These are phyloP conservation scores for Echeveria elegans DNA, from an alignment of 164 flowering plant genomes.

Conservation along the genomic window DNA sequence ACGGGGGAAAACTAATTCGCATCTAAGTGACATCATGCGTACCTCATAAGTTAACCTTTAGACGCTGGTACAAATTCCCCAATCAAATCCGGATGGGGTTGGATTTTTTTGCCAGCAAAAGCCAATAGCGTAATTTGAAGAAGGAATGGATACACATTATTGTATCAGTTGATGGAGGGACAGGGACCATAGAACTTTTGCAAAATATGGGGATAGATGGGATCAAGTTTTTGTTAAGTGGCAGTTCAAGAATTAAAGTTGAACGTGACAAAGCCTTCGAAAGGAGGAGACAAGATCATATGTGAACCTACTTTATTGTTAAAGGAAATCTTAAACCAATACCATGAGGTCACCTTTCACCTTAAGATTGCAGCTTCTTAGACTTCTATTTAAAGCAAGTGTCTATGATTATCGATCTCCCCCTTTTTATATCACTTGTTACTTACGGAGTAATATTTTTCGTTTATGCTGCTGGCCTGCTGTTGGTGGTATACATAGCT, in stretches of 20 bases:
- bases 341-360: neutral
- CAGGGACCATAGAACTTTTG: neutral
- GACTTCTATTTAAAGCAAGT: neutral
- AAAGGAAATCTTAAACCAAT: neutral
- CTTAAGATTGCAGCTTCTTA: neutral
- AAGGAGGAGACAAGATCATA: conserved; percentile 3
- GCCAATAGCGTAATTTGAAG: neutral
- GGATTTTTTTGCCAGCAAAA: neutral
- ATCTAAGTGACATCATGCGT: too few relatives aligned
- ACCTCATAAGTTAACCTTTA: too few relatives aligned
- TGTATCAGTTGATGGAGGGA: neutral
- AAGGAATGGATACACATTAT: neutral
- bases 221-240: neutral
- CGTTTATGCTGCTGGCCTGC: neutral
- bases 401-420: neutral
- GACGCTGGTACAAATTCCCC: neutral
- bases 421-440: neutral
- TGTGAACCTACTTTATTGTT: conserved; percentile 5
- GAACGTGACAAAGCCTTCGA: neutral
- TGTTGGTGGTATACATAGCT: neutral
- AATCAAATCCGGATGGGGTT: neutral
- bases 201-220: conserved; percentile 1
- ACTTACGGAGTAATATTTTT: neutral
- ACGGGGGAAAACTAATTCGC: too few relatives aligned
- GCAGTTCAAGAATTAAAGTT: conserved; percentile 1